Evolutionary conservation across 352 stramenopile species (phyloP).

Genomic region (Phytophthora brassicae): DNA sequence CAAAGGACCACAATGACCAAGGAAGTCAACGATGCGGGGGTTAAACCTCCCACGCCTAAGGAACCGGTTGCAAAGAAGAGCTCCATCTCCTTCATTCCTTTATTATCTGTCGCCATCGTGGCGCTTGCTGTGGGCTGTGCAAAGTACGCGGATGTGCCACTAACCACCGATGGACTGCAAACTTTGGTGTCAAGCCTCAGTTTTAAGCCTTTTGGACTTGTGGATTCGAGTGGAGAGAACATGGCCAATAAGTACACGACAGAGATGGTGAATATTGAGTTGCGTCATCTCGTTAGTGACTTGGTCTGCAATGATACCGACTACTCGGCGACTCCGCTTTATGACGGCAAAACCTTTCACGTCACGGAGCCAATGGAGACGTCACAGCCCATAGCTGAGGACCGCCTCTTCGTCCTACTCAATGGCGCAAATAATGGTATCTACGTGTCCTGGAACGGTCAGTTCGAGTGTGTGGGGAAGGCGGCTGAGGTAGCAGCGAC

Average conservation of each 20-base stretch:
- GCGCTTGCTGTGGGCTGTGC: conserved; percentile 23
- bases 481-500: conserved; percentile 47
- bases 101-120: conserved; percentile 29
- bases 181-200: conserved; percentile 17
- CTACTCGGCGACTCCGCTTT: conserved; percentile 39
- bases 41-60: conserved; percentile 15
- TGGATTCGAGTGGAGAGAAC: conserved; percentile 13
- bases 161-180: conserved; percentile 24
- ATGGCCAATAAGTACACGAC: conserved; percentile 64
- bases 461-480: conserved; percentile 59
- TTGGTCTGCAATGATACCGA: conserved; percentile 38
- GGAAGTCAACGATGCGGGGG: conserved; percentile 6
- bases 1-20: conserved; percentile 15
- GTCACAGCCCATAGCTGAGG: conserved; percentile 17
- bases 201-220: conserved; percentile 2
- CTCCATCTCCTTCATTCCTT: conserved; percentile 16
- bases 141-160: conserved; percentile 32
- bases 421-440: conserved; percentile 80
- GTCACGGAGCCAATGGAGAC: not conserved
- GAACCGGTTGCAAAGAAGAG: conserved; percentile 19
- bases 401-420: conserved; percentile 85
- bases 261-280: conserved; percentile 41
- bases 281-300: conserved; percentile 37
- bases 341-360: conserved; percentile 29
- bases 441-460: conserved; percentile 78